phyloP scores from a whole-genome alignment of 2,329 filamentous ascomycete genomes.

The Teratosphaeria zuluensis region DNA sequence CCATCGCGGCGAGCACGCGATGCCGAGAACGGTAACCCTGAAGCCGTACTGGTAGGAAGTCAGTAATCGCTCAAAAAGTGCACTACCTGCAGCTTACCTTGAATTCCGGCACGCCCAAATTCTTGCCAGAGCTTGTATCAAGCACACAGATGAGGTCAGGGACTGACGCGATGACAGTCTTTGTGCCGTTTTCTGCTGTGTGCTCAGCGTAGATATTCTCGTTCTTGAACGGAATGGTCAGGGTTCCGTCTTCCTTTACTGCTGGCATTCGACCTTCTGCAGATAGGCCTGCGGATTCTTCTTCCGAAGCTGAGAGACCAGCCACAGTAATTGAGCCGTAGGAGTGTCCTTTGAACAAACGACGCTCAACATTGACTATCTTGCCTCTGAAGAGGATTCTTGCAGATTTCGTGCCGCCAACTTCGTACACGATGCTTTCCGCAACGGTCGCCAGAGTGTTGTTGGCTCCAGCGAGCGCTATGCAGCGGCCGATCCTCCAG shows the following conservation, averaged over 20 bases:
- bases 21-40: slow-evolving; percentile 43
- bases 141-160: slow-evolving; percentile 43
- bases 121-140: slow-evolving; percentile 40
- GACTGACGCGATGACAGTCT: slow-evolving; percentile 37
- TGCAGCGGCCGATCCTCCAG: slow-evolving; percentile 50
- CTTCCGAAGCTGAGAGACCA: slow-evolving; percentile 9
- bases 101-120: slow-evolving; percentile 46
- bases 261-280: slow-evolving; percentile 15
- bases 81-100: slow-evolving; percentile 14
- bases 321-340: slow-evolving; percentile 46
- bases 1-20: slow-evolving; percentile 47
- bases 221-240: slow-evolving; percentile 65
- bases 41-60: slow-evolving; percentile 34
- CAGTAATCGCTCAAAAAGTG: background rate
- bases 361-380: slow-evolving; percentile 51
- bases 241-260: slow-evolving; percentile 34
- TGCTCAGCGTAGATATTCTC: slow-evolving; percentile 56
- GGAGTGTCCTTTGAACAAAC: slow-evolving; percentile 47
- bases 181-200: slow-evolving; percentile 25
- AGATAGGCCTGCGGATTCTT: slow-evolving; percentile 23
- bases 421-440: slow-evolving; percentile 49
- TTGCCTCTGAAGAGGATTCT: slow-evolving; percentile 55
- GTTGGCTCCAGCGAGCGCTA: slow-evolving; percentile 40
- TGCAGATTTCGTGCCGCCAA: slow-evolving; percentile 44
- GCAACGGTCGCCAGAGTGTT: slow-evolving; percentile 47